phyloP scores from a whole-genome alignment of 75 land plant species.

The Picea glauca region DNA sequence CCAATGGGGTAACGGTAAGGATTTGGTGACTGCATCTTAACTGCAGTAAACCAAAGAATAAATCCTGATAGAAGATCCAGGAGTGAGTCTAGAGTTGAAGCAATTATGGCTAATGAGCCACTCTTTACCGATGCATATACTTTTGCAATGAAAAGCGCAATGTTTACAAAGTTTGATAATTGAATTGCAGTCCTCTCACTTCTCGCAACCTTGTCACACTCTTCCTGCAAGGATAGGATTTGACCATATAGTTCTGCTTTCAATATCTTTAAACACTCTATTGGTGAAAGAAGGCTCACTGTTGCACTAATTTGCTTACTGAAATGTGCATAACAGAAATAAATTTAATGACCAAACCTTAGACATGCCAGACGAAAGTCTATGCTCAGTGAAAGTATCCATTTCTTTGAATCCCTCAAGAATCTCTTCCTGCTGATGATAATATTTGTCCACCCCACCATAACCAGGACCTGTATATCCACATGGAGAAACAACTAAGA shows the following conservation, averaged over 20 bases:
- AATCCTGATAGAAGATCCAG: conserved; percentile 84
- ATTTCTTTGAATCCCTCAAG: conserved; percentile 54
- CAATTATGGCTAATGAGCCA: conserved; percentile 82
- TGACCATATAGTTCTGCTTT: neutral
- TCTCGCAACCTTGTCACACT: conserved; percentile 43
- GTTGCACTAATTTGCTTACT: neutral
- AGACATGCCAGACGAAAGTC: conserved; percentile 22
- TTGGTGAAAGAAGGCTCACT: neutral
- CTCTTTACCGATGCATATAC: conserved; percentile 74
- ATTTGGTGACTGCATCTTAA: conserved; percentile 78
- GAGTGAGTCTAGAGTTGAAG: conserved; percentile 84
- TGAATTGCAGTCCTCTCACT: conserved; percentile 69
- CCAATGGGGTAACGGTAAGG: conserved; percentile 85
- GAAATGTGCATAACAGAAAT: neutral
- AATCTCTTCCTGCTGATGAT: conserved; percentile 53
- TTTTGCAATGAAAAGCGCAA: conserved; percentile 70
- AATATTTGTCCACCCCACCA: conserved; percentile 37
- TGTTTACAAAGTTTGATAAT: conserved; percentile 63
- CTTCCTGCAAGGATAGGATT: conserved; percentile 44
- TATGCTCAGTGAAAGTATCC: conserved; percentile 38
- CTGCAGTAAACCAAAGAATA: conserved; percentile 79
- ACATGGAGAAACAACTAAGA: conserved; percentile 1
- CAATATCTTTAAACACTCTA: neutral
- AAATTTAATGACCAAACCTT: conserved; percentile 20
- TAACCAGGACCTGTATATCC: conserved; percentile 22